Evolutionary conservation across 805 yeast genomes (phyloP), one percentile per base, ranked within the genome.

Genomic region (Ogataea philodendri): DNA sequence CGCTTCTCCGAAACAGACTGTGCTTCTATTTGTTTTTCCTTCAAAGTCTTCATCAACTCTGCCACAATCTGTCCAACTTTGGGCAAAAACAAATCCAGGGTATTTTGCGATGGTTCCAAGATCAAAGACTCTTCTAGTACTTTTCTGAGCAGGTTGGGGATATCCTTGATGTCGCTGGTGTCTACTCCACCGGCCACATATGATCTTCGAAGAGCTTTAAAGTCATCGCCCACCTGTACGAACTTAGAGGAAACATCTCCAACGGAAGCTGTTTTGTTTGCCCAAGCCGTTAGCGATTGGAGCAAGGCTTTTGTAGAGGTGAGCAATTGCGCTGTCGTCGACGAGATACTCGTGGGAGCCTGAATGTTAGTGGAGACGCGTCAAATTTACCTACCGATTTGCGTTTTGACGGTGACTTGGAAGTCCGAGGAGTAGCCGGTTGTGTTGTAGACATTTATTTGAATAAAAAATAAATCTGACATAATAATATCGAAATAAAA

Each of bases 141-240:
- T 5, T 71, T 69, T 35, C 98, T 69, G 22, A 93, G 65, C 9
- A 81, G 76, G 40, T 74, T 80, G 0, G 98, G 97, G 2, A 93
- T 96, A 53, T 90, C 96, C 1, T 95, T 93, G 17, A 93, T 65
- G 55, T 87, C 96, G 9, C 80, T 66, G 7, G 83, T 81, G 46
- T 84, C 89, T 4, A 93, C 78, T 1, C 95, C 95, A 3, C 86
- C 81, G 37, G 70, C 71, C 5, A 78, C 65, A 57, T 90, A 89
- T 3, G 94, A 84, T 41, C 86, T 72, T 15, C 89, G 78, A 1
- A 94, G 85, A 3, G 84, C 76, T 48, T 90, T 80, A 67, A 88
- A 93, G 59, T 90, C 97, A 54, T 89, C 93, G 1, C 98, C 98
- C 18, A 93, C 71, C 46, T 78, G 81, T 10, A 93, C 98, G 57